These are phyloP conservation scores for Taphrina pruni DNA, from an alignment of 1,139 yeast genomes.

Conservation along the genomic window DNA sequence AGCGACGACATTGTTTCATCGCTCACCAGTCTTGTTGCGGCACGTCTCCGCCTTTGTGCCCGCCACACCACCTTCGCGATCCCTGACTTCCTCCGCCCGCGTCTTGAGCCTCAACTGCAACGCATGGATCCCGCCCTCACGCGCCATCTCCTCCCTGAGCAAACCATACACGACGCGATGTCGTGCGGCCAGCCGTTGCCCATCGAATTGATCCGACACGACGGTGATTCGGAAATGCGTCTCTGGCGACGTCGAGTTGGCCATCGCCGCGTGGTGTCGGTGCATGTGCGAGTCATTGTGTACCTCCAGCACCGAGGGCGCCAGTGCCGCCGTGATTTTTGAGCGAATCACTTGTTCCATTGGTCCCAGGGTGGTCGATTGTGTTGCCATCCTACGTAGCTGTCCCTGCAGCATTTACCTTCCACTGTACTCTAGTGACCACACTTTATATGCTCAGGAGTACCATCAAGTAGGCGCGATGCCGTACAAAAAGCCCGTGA, in stretches of 20 bases:
- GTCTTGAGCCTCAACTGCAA: constrained; percentile 86
- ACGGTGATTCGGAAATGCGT: constrained; percentile 69
- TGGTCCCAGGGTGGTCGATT: constrained; percentile 4
- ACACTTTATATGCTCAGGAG: no score
- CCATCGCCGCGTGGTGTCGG: constrained; percentile 83
- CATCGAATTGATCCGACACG: constrained; percentile 72
- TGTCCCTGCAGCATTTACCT: neutral
- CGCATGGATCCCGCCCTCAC: constrained; percentile 75
- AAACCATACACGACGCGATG: constrained; percentile 77
- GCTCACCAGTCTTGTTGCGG: constrained; percentile 18
- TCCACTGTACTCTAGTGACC: no score
- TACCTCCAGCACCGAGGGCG: constrained; percentile 56
- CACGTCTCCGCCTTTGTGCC: constrained; percentile 32
- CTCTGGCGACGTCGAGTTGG: constrained; percentile 70
- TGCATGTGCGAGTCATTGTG: constrained; percentile 88
- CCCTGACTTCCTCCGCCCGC: constrained; percentile 57
- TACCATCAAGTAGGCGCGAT: no score
- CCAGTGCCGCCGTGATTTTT: constrained; percentile 39
- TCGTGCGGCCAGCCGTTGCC: constrained; percentile 72
- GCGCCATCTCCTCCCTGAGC: constrained; percentile 72
- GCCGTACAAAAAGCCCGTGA: no score
- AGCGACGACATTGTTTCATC: neutral
- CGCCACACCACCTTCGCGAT: constrained; percentile 36
- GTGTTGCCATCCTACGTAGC: constrained; percentile 35
- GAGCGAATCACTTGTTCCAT: constrained; percentile 28